Conservation (phyloP, 306 rosid species). For the Adenanthera pavonina region DNA sequence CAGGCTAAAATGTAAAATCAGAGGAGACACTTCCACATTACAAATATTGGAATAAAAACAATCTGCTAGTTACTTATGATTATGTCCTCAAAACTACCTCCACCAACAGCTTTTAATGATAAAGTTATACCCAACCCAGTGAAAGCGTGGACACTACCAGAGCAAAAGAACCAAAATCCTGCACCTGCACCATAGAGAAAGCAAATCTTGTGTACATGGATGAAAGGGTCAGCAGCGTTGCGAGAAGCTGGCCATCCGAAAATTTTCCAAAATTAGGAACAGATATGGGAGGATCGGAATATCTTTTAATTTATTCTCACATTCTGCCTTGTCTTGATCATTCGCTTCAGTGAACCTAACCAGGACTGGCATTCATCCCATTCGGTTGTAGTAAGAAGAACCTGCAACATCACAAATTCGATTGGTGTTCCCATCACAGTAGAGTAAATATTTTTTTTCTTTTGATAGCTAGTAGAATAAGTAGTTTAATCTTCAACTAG, state of each 20-base stretch:
- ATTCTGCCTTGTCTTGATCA: conserved; percentile 77
- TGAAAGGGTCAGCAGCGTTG: conserved; percentile 37
- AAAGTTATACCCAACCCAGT: too few relatives aligned
- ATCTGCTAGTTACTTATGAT: conserved; percentile 36
- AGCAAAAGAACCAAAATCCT: conserved; percentile 55
- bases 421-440: background rate
- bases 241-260: conserved; percentile 45
- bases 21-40: conserved; percentile 53
- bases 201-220: conserved; percentile 60
- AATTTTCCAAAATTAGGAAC: background rate
- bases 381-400: conserved; percentile 69
- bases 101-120: conserved; percentile 60
- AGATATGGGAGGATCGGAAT: conserved; percentile 6
- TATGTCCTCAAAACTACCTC: conserved; percentile 59
- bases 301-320: conserved; percentile 51
- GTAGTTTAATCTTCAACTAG: conserved; percentile 18
- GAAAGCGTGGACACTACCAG: conserved; percentile 56
- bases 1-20: conserved; percentile 35
- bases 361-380: conserved; percentile 88
- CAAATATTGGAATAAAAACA: conserved; percentile 56
- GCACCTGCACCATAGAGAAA: conserved; percentile 55
- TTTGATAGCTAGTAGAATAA: too few relatives aligned
- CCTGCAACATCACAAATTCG: conserved; percentile 42
- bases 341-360: conserved; percentile 75
- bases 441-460: too few relatives aligned